phyloP scores from a whole-genome alignment of 2,329 filamentous ascomycete genomes.

The Hymenoscyphus salicellus region DNA sequence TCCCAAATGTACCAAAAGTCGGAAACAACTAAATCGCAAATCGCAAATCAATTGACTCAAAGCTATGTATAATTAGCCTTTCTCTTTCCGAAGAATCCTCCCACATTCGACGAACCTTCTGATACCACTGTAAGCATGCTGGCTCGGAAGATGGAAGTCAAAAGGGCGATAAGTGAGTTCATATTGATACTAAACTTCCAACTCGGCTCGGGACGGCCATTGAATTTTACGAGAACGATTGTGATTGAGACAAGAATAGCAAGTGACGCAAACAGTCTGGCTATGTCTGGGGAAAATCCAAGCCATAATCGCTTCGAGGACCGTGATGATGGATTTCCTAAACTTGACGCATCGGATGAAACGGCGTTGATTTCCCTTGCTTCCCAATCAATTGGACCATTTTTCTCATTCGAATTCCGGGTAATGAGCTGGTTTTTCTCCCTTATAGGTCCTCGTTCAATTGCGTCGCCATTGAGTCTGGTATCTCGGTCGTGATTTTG shows the following conservation, averaged over 20 bases:
- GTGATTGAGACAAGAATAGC: constrained; percentile 27
- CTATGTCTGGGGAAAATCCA: background rate
- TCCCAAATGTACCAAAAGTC: no score
- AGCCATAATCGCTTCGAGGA: no score
- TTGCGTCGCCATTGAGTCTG: no score
- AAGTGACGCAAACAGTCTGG: background rate
- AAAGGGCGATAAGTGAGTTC: constrained; percentile 35
- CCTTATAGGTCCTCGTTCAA: no score
- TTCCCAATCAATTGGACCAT: no score
- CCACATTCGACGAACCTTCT: background rate
- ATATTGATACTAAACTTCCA: constrained; percentile 36
- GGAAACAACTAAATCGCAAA: constrained; percentile 4
- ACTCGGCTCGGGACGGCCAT: constrained; percentile 31
- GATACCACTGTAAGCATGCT: constrained; percentile 26
- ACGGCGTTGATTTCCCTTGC: no score
- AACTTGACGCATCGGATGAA: no score
- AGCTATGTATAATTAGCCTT: background rate
- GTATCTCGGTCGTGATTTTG: no score
- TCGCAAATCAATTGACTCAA: constrained; percentile 18
- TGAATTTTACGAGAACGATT: constrained; percentile 31
- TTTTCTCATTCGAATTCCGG: no score
- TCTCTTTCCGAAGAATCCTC: no score
- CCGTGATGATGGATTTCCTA: no score
- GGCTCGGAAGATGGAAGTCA: constrained; percentile 34
- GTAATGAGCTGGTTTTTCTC: no score